Evolutionary conservation across 139 green algal genomes (phyloP).

Genomic region (Dunaliella sp.): DNA sequence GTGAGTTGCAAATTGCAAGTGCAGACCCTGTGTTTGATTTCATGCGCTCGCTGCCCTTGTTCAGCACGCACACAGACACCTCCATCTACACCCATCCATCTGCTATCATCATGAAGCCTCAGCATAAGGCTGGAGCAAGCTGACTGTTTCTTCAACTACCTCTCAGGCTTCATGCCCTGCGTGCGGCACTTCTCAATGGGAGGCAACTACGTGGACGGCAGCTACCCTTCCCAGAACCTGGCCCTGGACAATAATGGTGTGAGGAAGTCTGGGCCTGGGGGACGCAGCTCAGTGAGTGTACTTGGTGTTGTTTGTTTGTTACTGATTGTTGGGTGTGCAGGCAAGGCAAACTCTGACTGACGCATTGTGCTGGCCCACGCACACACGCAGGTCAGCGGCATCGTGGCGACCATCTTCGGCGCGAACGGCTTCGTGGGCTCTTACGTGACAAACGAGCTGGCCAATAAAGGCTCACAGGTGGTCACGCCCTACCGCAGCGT

Average conservation of each 20-base stretch:
- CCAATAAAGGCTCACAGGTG: constrained; percentile 68
- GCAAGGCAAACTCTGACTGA: not conserved
- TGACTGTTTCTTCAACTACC: no score
- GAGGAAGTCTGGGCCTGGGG: not conserved
- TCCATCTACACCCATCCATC: no score
- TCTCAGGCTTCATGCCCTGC: no score
- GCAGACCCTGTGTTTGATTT: no score
- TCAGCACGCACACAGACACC: no score
- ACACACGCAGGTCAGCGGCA: constrained; percentile 67
- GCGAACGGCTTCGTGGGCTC: constrained; percentile 90
- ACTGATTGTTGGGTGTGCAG: no score
- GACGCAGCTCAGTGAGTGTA: not conserved
- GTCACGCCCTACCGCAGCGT: constrained; percentile 85
- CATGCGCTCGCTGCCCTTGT: no score
- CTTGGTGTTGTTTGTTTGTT: not conserved
- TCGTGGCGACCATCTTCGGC: constrained; percentile 92
- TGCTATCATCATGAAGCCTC: no score
- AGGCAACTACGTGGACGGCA: not conserved
- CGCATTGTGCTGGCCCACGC: not conserved
- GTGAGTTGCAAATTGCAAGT: no score
- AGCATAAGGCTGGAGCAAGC: no score
- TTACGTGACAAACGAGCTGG: constrained; percentile 90
- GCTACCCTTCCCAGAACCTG: not conserved
- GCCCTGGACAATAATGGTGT: not conserved
- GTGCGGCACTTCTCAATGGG: not conserved